Evolutionary conservation across 768 basidiomycete species (phyloP), one percentile per base, ranked within the genome.

Genomic region (Russula lepida): DNA sequence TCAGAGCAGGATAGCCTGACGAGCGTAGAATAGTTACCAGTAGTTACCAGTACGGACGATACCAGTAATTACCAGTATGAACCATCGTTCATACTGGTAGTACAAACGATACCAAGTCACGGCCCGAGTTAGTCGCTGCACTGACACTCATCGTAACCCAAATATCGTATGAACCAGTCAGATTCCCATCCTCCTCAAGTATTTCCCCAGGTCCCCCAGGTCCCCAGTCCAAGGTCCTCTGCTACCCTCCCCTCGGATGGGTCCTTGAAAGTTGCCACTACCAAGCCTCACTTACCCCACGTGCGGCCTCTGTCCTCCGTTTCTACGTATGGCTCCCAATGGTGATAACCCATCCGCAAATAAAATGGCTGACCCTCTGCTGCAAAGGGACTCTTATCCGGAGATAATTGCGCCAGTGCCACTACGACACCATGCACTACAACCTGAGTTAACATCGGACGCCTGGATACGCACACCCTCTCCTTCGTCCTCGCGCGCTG

Each of bases 1-100:
- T 60, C 58, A 23, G 65, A 66, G 32, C 63, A 64, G 13, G 65
- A 58, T 9, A 66, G 64, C 59, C 39, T 64, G 56, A 66, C 63
- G 1, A 61, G 63, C 54, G 64, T 66, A 32, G 65, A 66, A 51
- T 66, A 65, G 43, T 55, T 44, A 13, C 13, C n/a, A 44, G 54
- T 28, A n/a, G n/a, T n/a, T n/a, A n/a, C n/a, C n/a, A n/a, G n/a
- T n/a, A n/a, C n/a, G n/a, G n/a, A 27, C 25, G 12, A 25, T 21
- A 7, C 13, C 28, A 41, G n/a, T n/a, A n/a, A n/a, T n/a, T 28
- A 54, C 27, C 53, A 54, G 19, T 23, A 27, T 53, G 37, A 9
- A 17, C 11, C 33, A 17, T 21, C 23, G 1, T 51, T 11, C n/a
- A n/a, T n/a, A n/a, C n/a, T n/a, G n/a, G n/a, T n/a, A n/a, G n/a